Percentiles rank a stretch among this genome's conserved stretches.
These are phyloP conservation scores for Schoenoplectus tabernaemontani DNA, from an alignment of 202 grass and related monocot genomes.

Conservation along the genomic window DNA sequence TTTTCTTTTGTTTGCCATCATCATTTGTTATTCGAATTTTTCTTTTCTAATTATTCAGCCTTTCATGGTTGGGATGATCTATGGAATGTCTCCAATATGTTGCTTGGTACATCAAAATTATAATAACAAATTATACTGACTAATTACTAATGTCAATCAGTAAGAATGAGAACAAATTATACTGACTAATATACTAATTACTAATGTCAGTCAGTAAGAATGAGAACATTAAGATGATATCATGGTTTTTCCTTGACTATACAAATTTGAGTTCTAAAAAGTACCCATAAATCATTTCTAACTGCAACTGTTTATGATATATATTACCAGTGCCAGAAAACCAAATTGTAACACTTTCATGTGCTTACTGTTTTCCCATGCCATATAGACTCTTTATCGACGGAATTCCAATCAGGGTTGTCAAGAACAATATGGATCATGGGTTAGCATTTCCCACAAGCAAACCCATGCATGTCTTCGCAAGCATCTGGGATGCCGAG, in stretches of 20 bases:
- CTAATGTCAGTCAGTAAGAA: neutral
- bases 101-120: too few species aligned
- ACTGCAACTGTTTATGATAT: neutral
- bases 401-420: conserved; percentile 55
- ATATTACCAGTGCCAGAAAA: neutral
- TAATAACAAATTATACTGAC: too few species aligned
- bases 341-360: neutral
- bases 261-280: too few species aligned
- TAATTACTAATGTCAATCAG: too few species aligned
- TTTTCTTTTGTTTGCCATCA: neutral
- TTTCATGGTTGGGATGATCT: neutral
- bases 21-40: neutral
- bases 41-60: neutral
- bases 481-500: conserved; percentile 46
- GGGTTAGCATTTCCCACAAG: conserved; percentile 47
- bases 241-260: neutral
- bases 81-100: too few species aligned
- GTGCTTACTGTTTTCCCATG: neutral
- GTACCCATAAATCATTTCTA: neutral
- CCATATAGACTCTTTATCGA: conserved; percentile 50
- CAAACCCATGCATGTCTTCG: conserved; percentile 46
- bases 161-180: too few species aligned
- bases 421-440: conserved; percentile 41
- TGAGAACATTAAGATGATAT: neutral
- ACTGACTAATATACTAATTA: neutral